Evolutionary conservation across 2,329 filamentous ascomycete genomes (phyloP), one percentile per base, ranked within the genome.

Genomic region (Graphiopsis chlorocephala): DNA sequence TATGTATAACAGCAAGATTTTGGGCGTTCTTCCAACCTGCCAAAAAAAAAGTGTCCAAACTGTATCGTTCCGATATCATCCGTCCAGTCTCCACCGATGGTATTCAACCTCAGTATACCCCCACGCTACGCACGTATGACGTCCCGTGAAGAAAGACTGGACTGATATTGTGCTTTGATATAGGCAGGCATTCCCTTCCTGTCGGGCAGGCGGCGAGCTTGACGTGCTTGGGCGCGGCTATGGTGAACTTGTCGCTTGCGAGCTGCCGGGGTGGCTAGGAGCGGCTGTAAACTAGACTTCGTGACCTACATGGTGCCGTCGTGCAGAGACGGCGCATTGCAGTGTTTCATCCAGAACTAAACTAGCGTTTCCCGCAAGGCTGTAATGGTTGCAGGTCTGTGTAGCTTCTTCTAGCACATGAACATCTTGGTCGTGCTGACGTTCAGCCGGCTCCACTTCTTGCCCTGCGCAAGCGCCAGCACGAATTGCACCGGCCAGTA

Each of bases 341-440:
- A 45, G 17, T 20, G 38, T 2, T 20, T 3, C 12, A 11, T 20
- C 17, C 17, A 45, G n/a, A 23, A 20, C 38, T n/a, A n/a, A n/a
- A 20, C 10, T 1, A n/a, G 2, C 17, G n/a, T 45, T 8, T n/a
- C 38, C n/a, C 20, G 38, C 38, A 45, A 45, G n/a, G 5, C 35
- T 45, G 38, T 20, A 45, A n/a, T 45, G n/a, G 38, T 45, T n/a
- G 23, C n/a, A 45, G 8, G 38, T 10, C 23, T n/a, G 12, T 5
- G 38, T 11, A 20, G 6, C 45, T 20, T 4, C 8, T 20, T 31
- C 15, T 52, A 76, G 63, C 75, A 77, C 67, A 77, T 75, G 71
- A 87, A 87, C 73, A 86, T 80, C 75, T 86, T 87, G 28, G 80
- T 82, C 14, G 89, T 91, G 70, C 87, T 89, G 3, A 90, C 86